A percentile compares a stretch with the other conserved stretches of the same genome.
Conservation (phyloP, 306 rosid species). For the Fragaria iinumae region DNA sequence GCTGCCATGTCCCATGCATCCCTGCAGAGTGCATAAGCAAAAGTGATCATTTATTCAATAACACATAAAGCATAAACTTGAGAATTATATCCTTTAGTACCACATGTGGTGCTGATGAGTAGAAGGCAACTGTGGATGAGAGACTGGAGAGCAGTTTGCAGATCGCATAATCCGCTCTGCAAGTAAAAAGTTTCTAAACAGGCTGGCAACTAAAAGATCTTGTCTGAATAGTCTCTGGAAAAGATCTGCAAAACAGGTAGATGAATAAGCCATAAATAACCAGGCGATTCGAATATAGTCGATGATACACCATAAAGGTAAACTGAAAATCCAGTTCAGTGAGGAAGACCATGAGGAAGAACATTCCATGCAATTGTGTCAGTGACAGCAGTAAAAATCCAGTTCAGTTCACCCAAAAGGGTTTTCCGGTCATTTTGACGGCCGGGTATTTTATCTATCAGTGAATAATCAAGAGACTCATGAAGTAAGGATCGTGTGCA, state of each 20-base stretch:
- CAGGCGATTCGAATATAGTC: constrained; percentile 12
- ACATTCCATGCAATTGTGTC: constrained; percentile 99
- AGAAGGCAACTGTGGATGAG: constrained; percentile 84
- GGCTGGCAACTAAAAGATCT: constrained; percentile 91
- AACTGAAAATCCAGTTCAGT: too few relatives aligned
- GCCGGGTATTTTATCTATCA: constrained; percentile 93
- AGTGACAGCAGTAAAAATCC: constrained; percentile 99
- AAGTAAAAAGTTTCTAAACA: constrained; percentile 89
- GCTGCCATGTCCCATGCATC: constrained; percentile 99
- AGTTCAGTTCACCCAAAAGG: constrained; percentile 92
- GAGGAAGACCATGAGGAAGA: constrained; percentile 99
- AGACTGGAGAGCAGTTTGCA: constrained; percentile 95
- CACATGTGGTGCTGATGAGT: constrained; percentile 99
- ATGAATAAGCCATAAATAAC: constrained; percentile 18
- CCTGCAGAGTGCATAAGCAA: constrained; percentile 52
- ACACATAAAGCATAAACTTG: constrained; percentile 19
- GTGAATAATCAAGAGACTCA: constrained; percentile 71
- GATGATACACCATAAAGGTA: neutral
- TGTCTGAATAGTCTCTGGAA: constrained; percentile 96
- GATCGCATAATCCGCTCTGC: constrained; percentile 99
- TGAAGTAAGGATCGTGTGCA: constrained; percentile 82
- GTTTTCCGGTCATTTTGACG: constrained; percentile 96
- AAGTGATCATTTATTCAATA: constrained; percentile 19
- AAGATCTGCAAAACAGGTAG: constrained; percentile 64
- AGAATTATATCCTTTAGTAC: constrained; percentile 43